Base-by-base conservation (phyloP, 768 basidiomycete genomes). In the Auricularia auricula-judae region DNA sequence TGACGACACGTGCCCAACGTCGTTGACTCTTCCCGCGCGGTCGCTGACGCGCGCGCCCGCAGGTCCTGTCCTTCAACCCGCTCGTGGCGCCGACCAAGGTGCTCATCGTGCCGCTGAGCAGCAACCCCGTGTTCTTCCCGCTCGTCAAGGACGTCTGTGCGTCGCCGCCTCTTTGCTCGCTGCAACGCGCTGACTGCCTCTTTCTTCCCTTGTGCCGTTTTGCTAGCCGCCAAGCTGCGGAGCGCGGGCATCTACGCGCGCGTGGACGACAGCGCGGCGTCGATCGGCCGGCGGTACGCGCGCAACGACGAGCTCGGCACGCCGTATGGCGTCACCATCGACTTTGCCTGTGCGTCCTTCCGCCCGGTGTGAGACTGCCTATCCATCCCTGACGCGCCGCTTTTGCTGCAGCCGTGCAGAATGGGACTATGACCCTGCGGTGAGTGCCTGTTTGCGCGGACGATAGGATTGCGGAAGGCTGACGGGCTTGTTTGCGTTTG, bases 241-340 rank as follows among this genome's bases (percentile, higher is more conserved):
- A 82, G 82, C 72, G 88, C 88, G 7, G 96, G 97, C 66, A 83
- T 98, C 63, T 92, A 93, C 72, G 88, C 91, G 60, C 84, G 94
- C 62, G 95, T 98, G 2, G 97, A 98, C 74, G 96, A 98, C 73
- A 98, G 95, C 29, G 91, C 88, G 70, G 87, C 89, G 39, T 88
- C 92, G 7, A 98, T 98, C 72, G 97, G 97, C 51, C 95, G 91
- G 78, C 93, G 96, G 14, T 98, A 98, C 76, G 86, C 97, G 12
- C 85, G 97, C 65, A 99, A 98, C 76, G 97, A 99, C 76, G 97
- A 98, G 77, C 83, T 99, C 56, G 97, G 97, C 67, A 98, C 97
- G 36, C 97, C 97, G 1, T 99, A 89, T 75, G 97, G 96, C 61
- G 82, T 96, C 65, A 99, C 97, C 1, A 81, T 98, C 64, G 96